Conservation (phyloP, 2,329 filamentous ascomycete genomes). For the Pestalotiopsis sp. region DNA sequence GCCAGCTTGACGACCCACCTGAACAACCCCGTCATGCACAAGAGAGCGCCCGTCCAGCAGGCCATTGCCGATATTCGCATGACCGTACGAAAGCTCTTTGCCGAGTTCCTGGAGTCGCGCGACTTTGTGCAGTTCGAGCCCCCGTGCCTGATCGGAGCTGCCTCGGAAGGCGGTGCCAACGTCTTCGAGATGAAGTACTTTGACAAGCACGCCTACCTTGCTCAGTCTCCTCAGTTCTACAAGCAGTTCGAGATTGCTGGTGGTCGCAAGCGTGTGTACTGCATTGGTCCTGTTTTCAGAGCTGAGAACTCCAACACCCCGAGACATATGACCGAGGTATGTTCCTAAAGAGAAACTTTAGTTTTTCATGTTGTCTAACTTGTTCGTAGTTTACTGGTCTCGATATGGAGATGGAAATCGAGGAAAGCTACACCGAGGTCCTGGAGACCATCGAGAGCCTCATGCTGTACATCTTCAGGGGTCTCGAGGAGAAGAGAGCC, state of each 20-base stretch:
- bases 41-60: slow-evolving; percentile 73
- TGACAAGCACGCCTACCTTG: slow-evolving; percentile 75
- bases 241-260: slow-evolving; percentile 86
- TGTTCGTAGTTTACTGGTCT: slow-evolving; percentile 70
- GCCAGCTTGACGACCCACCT: slow-evolving; percentile 83
- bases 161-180: slow-evolving; percentile 89
- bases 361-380: neutral
- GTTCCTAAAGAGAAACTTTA: slow-evolving; percentile 10
- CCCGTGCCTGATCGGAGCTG: slow-evolving; percentile 84
- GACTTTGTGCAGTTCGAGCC: slow-evolving; percentile 85
- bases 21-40: slow-evolving; percentile 90
- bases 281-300: slow-evolving; percentile 79
- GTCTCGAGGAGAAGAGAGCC: slow-evolving; percentile 65
- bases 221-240: slow-evolving; percentile 82
- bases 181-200: slow-evolving; percentile 93
- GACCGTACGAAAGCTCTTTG: slow-evolving; percentile 69
- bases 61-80: slow-evolving; percentile 57
- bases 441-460: slow-evolving; percentile 70
- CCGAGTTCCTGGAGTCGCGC: slow-evolving; percentile 73
- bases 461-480: slow-evolving; percentile 77
- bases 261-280: slow-evolving; percentile 74
- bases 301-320: slow-evolving; percentile 87
- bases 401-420: slow-evolving; percentile 88
- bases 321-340: slow-evolving; percentile 76
- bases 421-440: slow-evolving; percentile 76